Evolutionary conservation across 2,329 filamentous ascomycete species (phyloP).

Genomic region (Colletotrichum tamarilloi): DNA sequence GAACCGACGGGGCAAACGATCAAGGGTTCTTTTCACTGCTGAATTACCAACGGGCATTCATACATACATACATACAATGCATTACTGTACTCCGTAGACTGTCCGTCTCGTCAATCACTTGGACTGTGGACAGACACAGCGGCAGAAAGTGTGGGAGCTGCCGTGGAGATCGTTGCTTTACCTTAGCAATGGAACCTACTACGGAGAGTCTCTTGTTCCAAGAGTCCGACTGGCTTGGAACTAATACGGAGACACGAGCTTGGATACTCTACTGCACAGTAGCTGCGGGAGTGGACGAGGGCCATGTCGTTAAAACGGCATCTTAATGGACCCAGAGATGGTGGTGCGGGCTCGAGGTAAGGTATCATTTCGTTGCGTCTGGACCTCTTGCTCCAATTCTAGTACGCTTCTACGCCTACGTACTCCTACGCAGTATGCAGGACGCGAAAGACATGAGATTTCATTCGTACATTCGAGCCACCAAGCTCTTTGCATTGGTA

Average conservation of each 20-base stretch:
- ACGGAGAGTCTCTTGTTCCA: neutral
- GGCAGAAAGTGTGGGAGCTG: neutral
- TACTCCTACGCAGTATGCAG: no score
- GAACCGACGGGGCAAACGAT: conserved; percentile 1
- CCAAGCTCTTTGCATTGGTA: neutral
- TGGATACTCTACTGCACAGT: neutral
- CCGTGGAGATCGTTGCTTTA: neutral
- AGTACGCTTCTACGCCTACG: neutral
- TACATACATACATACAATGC: no score
- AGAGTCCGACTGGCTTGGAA: neutral
- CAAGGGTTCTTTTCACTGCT: neutral
- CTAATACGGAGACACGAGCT: neutral
- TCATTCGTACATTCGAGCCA: neutral
- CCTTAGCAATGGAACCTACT: neutral
- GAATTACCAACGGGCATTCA: neutral
- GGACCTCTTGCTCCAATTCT: neutral
- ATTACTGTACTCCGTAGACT: no score
- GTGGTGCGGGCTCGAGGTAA: neutral
- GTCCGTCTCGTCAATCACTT: neutral
- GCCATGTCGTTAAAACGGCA: neutral
- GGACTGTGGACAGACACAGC: neutral
- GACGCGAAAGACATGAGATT: neutral
- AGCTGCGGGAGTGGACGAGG: neutral
- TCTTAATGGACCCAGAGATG: neutral
- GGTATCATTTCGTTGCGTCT: neutral